A percentile compares a stretch with the other conserved stretches of the same genome.
Conservation (phyloP, 2,329 filamentous ascomycete species). For the Colletotrichum scovillei region DNA sequence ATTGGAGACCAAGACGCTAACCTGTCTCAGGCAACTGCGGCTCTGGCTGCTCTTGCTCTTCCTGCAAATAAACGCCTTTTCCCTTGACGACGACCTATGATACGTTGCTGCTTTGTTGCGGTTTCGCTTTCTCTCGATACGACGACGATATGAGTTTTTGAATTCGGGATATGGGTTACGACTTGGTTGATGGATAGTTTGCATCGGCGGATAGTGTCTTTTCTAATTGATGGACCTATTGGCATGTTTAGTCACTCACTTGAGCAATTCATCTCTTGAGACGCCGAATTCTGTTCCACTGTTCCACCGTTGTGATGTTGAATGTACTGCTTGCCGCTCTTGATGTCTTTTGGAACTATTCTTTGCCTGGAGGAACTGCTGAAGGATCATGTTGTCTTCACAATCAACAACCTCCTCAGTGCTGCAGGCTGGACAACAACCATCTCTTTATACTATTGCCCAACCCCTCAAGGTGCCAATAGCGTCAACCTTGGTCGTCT, state of each 20-base stretch:
- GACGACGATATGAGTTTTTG: conserved; percentile 12
- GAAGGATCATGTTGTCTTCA: too few relatives aligned
- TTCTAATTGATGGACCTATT: neutral
- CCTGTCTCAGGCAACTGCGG: conserved; percentile 37
- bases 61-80: conserved; percentile 21
- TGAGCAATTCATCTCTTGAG: conserved; percentile 21
- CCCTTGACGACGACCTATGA: neutral
- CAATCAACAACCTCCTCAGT: too few relatives aligned
- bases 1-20: conserved; percentile 9
- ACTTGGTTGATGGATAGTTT: neutral
- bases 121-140: neutral
- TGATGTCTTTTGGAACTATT: neutral
- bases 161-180: neutral
- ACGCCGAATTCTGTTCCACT: neutral
- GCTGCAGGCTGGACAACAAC: too few relatives aligned
- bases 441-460: neutral
- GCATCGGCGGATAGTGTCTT: conserved; percentile 16
- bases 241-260: conserved; percentile 27
- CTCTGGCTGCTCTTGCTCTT: conserved; percentile 36
- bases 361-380: too few relatives aligned
- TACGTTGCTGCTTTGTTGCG: neutral
- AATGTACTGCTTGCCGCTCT: too few relatives aligned
- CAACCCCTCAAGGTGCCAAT: conserved; percentile 25
- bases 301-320: too few relatives aligned
- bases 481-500: neutral